phyloP scores from a whole-genome alignment of 306 rosid species.

The Spatholobus suberectus region DNA sequence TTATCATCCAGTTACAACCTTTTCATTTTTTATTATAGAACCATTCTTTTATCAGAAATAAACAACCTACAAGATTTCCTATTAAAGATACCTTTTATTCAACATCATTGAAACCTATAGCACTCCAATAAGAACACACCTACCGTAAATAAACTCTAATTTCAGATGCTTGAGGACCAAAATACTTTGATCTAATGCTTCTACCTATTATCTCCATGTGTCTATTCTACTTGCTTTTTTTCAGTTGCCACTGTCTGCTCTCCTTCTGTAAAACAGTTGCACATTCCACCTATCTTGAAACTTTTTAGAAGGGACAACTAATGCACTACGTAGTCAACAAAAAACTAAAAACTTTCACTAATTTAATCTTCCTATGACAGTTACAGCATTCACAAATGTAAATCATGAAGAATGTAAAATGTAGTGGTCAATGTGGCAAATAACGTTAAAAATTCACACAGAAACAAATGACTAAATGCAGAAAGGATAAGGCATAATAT shows the following conservation, averaged over 20 bases:
- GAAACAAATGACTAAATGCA: constrained; percentile 14
- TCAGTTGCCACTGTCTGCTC: background rate
- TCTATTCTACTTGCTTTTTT: background rate
- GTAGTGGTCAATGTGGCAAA: background rate
- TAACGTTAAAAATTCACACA: constrained; percentile 14
- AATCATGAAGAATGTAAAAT: background rate
- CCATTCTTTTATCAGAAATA: background rate
- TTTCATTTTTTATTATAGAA: background rate
- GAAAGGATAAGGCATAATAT: constrained; percentile 5
- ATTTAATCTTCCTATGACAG: background rate
- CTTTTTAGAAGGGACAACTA: background rate
- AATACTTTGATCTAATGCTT: background rate
- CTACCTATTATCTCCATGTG: background rate
- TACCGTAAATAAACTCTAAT: background rate
- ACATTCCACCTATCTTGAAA: background rate
- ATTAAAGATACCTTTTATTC: background rate
- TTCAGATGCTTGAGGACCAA: background rate
- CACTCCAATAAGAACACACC: background rate
- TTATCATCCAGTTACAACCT: background rate
- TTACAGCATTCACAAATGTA: constrained; percentile 20
- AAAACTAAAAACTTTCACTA: background rate
- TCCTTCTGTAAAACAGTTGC: background rate
- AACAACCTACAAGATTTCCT: background rate
- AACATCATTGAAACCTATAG: background rate
- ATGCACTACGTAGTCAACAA: background rate